Evolutionary conservation across 208 protist species (phyloP), one percentile per base, ranked within the genome.

Genomic region (Novymonas esmeraldas): DNA sequence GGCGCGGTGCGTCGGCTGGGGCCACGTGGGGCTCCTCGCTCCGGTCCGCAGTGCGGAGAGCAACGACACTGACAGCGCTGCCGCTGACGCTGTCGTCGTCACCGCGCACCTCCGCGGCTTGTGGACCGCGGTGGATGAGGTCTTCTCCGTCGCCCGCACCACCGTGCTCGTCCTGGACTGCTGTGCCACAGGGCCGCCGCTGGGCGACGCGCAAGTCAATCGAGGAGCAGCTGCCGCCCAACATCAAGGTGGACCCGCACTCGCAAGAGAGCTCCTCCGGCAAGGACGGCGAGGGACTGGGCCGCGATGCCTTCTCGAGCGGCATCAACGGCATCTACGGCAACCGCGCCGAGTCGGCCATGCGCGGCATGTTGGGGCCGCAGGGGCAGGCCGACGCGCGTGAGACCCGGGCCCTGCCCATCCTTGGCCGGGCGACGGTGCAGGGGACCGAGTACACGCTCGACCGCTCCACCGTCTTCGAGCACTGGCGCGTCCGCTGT

Each of bases 311-410:
- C 22, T 76, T 70, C 51, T 50, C 70, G n/a, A 70, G 55, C 56
- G 90, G 87, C 42, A 90, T 95, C 57, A 93, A 93, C 66, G 85
- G 85, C 36, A 65, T 92, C 55, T 95, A 93, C 58, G 86, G 87
- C 31, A 90, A 89, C 62, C 70, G 81, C 11, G 90, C 90, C 3
- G 77, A 91, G 70, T 81, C 78, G 3, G 90, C 76, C 10, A 92
- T 95, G 68, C 84, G 87, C 3, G 85, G 90, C 29, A 95, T 95
- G 90, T 50, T 95, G 9, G 90, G 87, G 5, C 90, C 90, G 28
- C 78, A 89, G 58, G 90, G 90, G 10, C 81, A 88, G 46, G 81
- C 81, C 11, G 90, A 93, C 58, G 90, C 83, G 11, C 77, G 83
- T 5, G 85, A 95, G 64, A 88, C 87, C 3, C 87, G 84, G 59